A percentile compares a stretch with the other conserved stretches of the same genome.
phyloP scores from a whole-genome alignment of 345 rosid species.

The Lepidium africanum region DNA sequence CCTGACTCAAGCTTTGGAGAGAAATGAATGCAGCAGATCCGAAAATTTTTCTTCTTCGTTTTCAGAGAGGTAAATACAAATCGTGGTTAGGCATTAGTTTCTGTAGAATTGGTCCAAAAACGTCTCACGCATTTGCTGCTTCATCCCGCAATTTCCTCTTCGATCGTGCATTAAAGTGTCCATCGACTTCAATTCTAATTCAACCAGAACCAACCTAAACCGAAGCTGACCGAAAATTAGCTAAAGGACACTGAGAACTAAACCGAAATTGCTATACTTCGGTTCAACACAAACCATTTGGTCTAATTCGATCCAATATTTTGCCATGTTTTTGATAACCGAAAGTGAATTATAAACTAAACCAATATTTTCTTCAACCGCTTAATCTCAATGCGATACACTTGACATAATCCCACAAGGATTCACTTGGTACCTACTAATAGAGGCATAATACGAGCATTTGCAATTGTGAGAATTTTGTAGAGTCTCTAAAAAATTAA shows the following conservation, averaged over 20 bases:
- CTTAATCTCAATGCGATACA: slow-evolving; percentile 6
- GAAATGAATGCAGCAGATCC: slow-evolving; percentile 17
- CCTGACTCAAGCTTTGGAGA: slow-evolving; percentile 22
- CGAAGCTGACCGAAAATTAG: neutral
- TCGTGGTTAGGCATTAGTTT: neutral
- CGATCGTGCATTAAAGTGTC: slow-evolving; percentile 20
- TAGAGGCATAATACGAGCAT: too few relatives aligned
- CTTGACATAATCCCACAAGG: neutral
- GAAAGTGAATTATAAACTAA: too few relatives aligned
- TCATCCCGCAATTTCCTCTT: slow-evolving; percentile 21
- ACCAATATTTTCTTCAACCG: neutral
- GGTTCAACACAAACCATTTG: neutral
- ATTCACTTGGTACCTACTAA: neutral
- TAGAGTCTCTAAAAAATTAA: too few relatives aligned
- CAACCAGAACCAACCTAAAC: neutral
- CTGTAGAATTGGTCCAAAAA: slow-evolving; percentile 28
- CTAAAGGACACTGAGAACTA: neutral
- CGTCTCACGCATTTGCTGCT: slow-evolving; percentile 33
- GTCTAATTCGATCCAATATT: neutral
- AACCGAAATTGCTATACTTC: neutral
- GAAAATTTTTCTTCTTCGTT: neutral
- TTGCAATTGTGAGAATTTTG: too few relatives aligned
- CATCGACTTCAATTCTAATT: neutral
- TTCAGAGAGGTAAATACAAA: slow-evolving; percentile 10
- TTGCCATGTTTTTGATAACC: too few relatives aligned